Evolutionary conservation across 306 rosid species (phyloP).

Genomic region (Biancaea sappan): DNA sequence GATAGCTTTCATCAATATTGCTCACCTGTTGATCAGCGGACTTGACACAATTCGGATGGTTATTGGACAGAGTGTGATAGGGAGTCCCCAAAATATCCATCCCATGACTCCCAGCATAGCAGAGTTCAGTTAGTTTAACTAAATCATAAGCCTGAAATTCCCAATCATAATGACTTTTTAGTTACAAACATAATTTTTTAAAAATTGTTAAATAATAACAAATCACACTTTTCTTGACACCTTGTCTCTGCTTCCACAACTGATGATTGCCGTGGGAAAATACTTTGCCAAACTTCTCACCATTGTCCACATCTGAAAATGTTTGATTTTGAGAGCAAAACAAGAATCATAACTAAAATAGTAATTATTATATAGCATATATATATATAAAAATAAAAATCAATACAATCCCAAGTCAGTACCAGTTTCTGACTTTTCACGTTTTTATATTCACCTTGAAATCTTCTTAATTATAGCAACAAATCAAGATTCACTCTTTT

Average conservation of each 20-base stretch:
- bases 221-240: conserved; percentile 33
- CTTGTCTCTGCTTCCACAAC: conserved; percentile 92
- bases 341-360: no score
- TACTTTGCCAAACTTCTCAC: conserved; percentile 61
- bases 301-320: conserved; percentile 69
- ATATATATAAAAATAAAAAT: no score
- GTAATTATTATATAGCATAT: no score
- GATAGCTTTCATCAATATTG: background rate
- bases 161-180: background rate
- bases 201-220: no score
- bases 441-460: no score
- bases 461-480: no score
- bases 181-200: background rate
- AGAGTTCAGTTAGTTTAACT: conserved; percentile 90
- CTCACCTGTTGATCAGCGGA: conserved; percentile 62
- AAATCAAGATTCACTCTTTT: no score
- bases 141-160: conserved; percentile 73
- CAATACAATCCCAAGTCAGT: no score
- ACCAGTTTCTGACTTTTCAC: no score
- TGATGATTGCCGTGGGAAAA: conserved; percentile 88
- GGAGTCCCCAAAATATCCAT: conserved; percentile 89
- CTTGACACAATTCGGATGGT: conserved; percentile 55
- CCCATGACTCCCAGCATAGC: conserved; percentile 97
- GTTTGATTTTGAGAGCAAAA: no score
- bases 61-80: conserved; percentile 37